Conservation (phyloP, 164 flowering plant species). For the Magnolia changhungtana region DNA sequence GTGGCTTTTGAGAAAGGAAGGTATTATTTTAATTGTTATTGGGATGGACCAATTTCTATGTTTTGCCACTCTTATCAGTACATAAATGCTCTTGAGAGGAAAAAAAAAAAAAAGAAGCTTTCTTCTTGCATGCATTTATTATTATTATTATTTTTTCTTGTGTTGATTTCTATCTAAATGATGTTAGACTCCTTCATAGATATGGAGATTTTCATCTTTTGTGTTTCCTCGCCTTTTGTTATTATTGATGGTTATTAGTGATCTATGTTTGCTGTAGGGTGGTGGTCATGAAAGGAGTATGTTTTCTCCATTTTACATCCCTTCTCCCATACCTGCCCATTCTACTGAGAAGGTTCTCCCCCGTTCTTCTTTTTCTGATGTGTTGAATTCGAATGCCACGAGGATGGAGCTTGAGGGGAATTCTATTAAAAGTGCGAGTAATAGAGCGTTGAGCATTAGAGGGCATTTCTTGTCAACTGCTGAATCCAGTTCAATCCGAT, state of each 20-base stretch:
- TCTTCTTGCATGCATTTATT: background rate
- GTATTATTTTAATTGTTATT: too few species aligned
- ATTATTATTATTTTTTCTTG: background rate
- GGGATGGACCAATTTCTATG: too few species aligned
- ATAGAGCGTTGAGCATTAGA: conserved; percentile 10
- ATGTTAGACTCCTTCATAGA: background rate
- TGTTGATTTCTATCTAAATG: background rate
- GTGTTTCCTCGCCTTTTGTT: background rate
- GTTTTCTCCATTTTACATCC: conserved; percentile 23
- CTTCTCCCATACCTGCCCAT: conserved; percentile 25
- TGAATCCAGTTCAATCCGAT: conserved; percentile 12
- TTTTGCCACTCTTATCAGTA: background rate
- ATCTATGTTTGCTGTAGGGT: conserved; percentile 35
- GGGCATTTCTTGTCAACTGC: conserved; percentile 12
- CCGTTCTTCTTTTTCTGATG: conserved; percentile 20
- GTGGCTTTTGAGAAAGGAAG: too few species aligned
- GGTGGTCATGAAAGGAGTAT: conserved; percentile 32
- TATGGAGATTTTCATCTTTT: background rate
- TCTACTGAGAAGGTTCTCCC: conserved; percentile 28
- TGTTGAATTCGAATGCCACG: conserved; percentile 20
- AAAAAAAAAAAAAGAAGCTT: background rate
- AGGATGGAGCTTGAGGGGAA: conserved; percentile 22
- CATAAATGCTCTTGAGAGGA: background rate
- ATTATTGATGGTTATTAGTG: background rate
- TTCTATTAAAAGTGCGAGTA: conserved; percentile 10